Evolutionary conservation across 2,329 filamentous ascomycete genomes (phyloP).

Genomic region (Penicillium expansum): DNA sequence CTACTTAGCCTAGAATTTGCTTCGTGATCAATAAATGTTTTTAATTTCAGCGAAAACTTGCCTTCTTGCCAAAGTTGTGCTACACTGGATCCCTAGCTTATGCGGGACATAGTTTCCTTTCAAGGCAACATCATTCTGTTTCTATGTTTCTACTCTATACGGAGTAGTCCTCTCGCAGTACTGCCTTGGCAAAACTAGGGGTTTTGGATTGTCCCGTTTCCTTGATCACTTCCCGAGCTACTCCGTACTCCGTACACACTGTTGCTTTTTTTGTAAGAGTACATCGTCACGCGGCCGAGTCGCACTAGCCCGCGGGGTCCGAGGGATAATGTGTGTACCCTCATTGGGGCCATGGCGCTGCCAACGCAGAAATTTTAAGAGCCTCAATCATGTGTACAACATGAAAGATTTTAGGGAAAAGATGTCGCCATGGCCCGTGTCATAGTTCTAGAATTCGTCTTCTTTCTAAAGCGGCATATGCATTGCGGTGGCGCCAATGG

Average conservation of each 20-base stretch:
- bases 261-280: too few species aligned
- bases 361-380: background rate
- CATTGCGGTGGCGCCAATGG: background rate
- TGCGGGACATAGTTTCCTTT: background rate
- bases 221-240: background rate
- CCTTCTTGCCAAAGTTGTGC: background rate
- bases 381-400: background rate
- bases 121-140: background rate
- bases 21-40: background rate
- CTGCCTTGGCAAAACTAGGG: background rate
- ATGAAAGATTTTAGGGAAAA: background rate
- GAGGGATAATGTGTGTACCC: background rate
- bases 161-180: background rate
- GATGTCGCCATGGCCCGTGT: too few species aligned
- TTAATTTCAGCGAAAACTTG: background rate
- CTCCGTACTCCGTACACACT: too few species aligned
- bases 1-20: background rate
- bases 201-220: background rate
- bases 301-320: background rate
- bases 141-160: background rate
- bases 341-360: background rate
- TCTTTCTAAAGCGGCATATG: background rate
- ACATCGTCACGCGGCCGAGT: background rate
- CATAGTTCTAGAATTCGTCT: background rate
- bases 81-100: background rate